Evolutionary conservation across 768 basidiomycete species (phyloP).

Genomic region (Stropharia rugosoannulata): DNA sequence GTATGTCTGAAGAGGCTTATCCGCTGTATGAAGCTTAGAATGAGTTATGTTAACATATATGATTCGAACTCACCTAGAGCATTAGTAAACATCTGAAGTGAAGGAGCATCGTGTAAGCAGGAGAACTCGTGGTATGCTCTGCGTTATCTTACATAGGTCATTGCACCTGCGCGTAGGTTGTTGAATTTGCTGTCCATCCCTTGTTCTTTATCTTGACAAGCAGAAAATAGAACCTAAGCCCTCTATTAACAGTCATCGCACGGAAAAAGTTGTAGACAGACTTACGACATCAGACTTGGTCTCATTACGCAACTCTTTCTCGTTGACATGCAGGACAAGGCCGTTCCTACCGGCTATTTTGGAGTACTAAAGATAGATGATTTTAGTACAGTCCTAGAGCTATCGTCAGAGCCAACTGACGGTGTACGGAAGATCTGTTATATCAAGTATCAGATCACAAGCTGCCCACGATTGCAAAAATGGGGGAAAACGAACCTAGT

Average conservation of each 20-base stretch:
- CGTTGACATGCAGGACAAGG: neutral
- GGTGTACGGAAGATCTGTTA: neutral
- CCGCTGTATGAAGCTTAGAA: neutral
- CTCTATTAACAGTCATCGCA: neutral
- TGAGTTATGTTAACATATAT: neutral
- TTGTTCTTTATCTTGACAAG: neutral
- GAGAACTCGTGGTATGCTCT: neutral
- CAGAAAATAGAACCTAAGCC: neutral
- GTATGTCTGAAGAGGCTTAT: neutral
- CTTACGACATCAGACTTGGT: neutral
- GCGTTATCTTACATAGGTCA: neutral
- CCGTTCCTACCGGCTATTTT: no score
- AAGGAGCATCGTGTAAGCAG: neutral
- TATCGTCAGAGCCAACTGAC: neutral
- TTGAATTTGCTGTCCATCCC: neutral
- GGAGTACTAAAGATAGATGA: neutral
- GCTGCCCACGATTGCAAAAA: neutral
- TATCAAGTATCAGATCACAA: neutral
- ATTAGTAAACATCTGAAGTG: neutral
- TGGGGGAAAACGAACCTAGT: neutral
- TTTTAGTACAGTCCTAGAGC: neutral
- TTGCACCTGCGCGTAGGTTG: neutral
- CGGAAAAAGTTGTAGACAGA: neutral
- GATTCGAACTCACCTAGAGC: neutral
- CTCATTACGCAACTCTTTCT: neutral